Evolutionary conservation across 2,329 filamentous ascomycete species (phyloP), one percentile per base, ranked within the genome.

Genomic region (Talaromyces pinophilus): DNA sequence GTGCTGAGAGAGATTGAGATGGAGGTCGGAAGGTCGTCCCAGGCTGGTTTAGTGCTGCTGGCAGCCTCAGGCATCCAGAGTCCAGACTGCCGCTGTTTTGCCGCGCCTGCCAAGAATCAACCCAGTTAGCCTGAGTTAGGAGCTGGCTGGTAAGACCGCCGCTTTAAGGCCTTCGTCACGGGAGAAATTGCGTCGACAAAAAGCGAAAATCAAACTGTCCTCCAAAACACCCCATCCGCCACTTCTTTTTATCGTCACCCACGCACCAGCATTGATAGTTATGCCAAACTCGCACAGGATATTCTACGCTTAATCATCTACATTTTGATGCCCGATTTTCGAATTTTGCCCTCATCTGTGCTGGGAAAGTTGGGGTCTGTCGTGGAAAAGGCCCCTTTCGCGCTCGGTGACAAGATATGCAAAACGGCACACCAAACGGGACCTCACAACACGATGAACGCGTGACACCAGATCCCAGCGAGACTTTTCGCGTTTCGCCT

Each of bases 351-450:
- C 68, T 71, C 72, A 75, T 76, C 73, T 73, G 78, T 77, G 76
- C 77, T 77, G 76, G 76, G 78, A 81, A 79, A 80, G 75, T 78
- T 78, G 79, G 79, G 79, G 79, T 80, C 76, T 77, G 70, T 72
- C 75, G 72, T 70, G 55, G 65, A 76, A 70, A 77, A 70, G 75
- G 76, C 79, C 78, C 78, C 78, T 79, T 76, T 78, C 75, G 68
- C 77, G 72, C 71, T 73, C 74, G 73, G 72, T 74, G 74, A 74
- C 73, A 76, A 81, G 79, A 80, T 72, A 81, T 81, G 79, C 79
- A 81, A 80, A 80, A 81, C 79, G 79, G 79, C 72, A 80, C 71
- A 70, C 72, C 72, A 66, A 78, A 79, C 71, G 77, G 76, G 75
- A 74, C 72, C 73, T 76, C 74, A 72, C 74, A 77, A 70, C 74